Evolutionary conservation across 495 filamentous ascomycete genomes (phyloP).

Genomic region (Penicillium longicatenatum): DNA sequence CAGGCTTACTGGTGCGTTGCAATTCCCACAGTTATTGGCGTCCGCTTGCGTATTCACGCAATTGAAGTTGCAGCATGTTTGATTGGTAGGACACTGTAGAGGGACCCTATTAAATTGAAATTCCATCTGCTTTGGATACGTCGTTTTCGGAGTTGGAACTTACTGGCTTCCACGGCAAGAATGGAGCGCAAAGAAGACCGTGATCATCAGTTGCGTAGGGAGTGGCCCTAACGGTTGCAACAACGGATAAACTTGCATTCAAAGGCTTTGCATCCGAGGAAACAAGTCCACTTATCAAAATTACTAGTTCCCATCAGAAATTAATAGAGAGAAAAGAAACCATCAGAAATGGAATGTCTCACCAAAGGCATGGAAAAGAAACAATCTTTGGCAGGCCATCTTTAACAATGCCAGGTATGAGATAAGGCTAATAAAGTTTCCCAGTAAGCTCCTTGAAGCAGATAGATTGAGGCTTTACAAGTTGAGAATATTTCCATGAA

Average conservation of each 20-base stretch:
- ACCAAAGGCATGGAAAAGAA: conserved; percentile 12
- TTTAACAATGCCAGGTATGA: background rate
- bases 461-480: background rate
- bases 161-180: conserved; percentile 21
- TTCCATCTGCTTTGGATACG: background rate
- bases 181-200: conserved; percentile 8
- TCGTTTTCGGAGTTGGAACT: background rate
- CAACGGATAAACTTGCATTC: conserved; percentile 8
- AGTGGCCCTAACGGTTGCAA: conserved; percentile 8
- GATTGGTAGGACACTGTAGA: conserved; percentile 15
- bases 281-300: background rate
- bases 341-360: background rate
- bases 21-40: conserved; percentile 20
- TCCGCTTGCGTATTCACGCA: conserved; percentile 17
- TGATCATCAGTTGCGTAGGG: conserved; percentile 4
- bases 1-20: conserved; percentile 13
- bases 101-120: background rate
- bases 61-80: conserved; percentile 23
- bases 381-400: conserved; percentile 9
- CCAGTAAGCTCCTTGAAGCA: background rate
- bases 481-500: background rate
- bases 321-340: background rate
- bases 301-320: background rate
- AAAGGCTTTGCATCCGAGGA: conserved; percentile 13
- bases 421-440: conserved; percentile 9